These are phyloP conservation scores for Annona cherimola DNA, from an alignment of 164 flowering plant species.

Conservation along the genomic window DNA sequence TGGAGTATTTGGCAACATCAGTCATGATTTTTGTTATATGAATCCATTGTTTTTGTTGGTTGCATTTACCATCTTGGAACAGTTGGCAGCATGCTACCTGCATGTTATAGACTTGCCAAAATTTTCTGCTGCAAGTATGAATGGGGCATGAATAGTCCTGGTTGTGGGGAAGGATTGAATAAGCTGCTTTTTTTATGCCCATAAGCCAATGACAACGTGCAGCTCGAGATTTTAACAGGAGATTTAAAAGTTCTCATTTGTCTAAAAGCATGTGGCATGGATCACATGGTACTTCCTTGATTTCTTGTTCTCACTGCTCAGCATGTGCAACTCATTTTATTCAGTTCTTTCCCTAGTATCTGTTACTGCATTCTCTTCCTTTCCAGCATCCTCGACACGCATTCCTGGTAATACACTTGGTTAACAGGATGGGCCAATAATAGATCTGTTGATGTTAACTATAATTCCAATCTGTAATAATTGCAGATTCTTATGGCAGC, in stretches of 20 bases:
- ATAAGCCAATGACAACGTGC: too few species aligned
- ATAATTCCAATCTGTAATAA: constrained; percentile 16
- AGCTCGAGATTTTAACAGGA: too few species aligned
- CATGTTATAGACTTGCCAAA: background rate
- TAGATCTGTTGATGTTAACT: background rate
- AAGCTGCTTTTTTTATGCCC: too few species aligned
- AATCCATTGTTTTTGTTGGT: background rate
- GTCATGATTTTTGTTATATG: too few species aligned
- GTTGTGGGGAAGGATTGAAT: too few species aligned
- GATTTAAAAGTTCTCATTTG: too few species aligned
- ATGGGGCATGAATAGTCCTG: background rate
- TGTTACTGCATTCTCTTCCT: background rate
- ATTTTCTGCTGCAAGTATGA: background rate
- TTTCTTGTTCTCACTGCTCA: too few species aligned
- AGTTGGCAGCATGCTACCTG: background rate
- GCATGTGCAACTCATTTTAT: too few species aligned
- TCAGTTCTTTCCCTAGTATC: too few species aligned
- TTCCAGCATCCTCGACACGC: background rate
- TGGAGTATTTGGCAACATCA: background rate
- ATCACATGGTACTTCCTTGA: too few species aligned
- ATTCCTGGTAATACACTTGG: background rate
- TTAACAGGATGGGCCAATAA: background rate
- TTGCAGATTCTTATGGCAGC: constrained; percentile 90
- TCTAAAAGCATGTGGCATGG: too few species aligned
- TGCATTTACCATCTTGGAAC: background rate